Percentiles rank a stretch among this genome's conserved stretches.
Conservation (phyloP, 2,329 filamentous ascomycete genomes). For the Lithohypha guttulata region DNA sequence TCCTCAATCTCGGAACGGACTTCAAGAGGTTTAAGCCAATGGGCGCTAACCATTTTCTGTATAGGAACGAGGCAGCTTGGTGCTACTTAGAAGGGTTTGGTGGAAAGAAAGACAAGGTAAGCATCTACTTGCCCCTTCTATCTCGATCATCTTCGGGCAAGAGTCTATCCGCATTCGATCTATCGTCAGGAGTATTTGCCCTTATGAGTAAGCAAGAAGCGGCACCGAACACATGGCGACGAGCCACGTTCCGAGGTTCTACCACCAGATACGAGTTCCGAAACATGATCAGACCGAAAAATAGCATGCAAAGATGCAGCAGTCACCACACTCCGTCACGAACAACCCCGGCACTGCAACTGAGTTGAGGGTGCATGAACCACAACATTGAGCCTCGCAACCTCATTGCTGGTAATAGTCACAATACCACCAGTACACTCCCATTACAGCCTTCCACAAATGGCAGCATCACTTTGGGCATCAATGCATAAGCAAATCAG, state of each 20-base stretch:
- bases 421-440: slow-evolving; percentile 18
- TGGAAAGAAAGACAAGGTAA: slow-evolving; percentile 95
- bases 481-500: slow-evolving; percentile 22
- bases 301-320: background rate
- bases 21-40: too few relatives aligned
- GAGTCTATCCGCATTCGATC: too few relatives aligned
- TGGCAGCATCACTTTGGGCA: slow-evolving; percentile 28
- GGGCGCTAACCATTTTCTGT: too few relatives aligned
- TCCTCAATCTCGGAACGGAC: slow-evolving; percentile 33
- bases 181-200: too few relatives aligned
- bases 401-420: background rate
- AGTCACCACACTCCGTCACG: background rate
- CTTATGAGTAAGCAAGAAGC: too few relatives aligned
- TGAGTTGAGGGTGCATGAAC: slow-evolving; percentile 3
- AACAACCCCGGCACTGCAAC: slow-evolving; percentile 7
- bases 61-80: slow-evolving; percentile 93
- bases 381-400: background rate
- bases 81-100: slow-evolving; percentile 96
- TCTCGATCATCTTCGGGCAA: too few relatives aligned
- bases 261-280: background rate
- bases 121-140: slow-evolving; percentile 29
- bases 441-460: slow-evolving; percentile 14
- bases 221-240: background rate
- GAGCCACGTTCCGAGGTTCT: background rate
- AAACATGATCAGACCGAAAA: too few relatives aligned